Conservation (phyloP, 345 rosid genomes). For the Ceriops decandra region DNA sequence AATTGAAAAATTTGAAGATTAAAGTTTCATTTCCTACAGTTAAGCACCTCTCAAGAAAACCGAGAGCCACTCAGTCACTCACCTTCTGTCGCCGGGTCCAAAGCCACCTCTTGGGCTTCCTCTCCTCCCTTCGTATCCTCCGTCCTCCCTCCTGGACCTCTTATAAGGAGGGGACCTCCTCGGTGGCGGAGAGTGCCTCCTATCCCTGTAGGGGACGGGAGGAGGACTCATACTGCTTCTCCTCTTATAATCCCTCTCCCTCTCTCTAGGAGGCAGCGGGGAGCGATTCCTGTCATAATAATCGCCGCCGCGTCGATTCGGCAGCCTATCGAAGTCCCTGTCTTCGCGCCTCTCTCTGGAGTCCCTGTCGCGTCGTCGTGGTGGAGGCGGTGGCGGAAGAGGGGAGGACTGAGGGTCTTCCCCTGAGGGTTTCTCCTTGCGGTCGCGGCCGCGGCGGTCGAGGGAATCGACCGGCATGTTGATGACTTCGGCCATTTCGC, state of each 20-base stretch:
- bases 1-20: too few relatives aligned
- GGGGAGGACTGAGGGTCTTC: constrained; percentile 32
- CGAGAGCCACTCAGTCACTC: constrained; percentile 5
- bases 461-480: constrained; percentile 61
- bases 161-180: constrained; percentile 85
- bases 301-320: constrained; percentile 55
- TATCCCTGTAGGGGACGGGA: constrained; percentile 69
- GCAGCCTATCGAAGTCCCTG: constrained; percentile 55
- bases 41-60: background rate
- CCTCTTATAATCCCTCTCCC: constrained; percentile 66
- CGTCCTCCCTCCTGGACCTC: constrained; percentile 87
- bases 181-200: constrained; percentile 70
- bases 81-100: constrained; percentile 85
- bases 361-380: constrained; percentile 67
- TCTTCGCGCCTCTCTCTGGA: constrained; percentile 76
- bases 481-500: constrained; percentile 66
- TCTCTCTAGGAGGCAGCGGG: constrained; percentile 56
- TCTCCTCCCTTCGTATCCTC: constrained; percentile 73
- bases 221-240: constrained; percentile 77
- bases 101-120: constrained; percentile 83
- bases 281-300: constrained; percentile 70
- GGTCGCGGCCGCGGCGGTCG: constrained; percentile 41
- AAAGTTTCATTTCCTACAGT: too few relatives aligned
- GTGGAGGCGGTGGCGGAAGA: constrained; percentile 33
- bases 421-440: constrained; percentile 34